Evolutionary conservation across 139 green algal genomes (phyloP).

Genomic region (Chlorella sp.): DNA sequence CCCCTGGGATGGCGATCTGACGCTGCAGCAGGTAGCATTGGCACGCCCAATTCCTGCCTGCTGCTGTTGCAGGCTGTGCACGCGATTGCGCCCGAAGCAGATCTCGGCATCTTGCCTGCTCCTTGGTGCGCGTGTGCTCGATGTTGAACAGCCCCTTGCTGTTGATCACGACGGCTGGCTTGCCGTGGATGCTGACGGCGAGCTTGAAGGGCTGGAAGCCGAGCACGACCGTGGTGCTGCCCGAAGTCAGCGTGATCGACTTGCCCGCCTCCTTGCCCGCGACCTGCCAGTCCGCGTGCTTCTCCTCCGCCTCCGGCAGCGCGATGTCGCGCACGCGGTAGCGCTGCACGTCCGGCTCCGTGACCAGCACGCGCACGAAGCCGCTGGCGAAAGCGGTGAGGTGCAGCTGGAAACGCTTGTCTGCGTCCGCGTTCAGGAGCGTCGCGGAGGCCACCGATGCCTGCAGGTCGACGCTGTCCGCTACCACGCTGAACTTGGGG

Average conservation of each 20-base stretch:
- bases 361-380: conserved; percentile 70
- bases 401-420: conserved; percentile 38
- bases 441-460: conserved; percentile 37
- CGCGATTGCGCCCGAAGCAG: too few relatives aligned
- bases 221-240: conserved; percentile 37
- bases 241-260: conserved; percentile 4
- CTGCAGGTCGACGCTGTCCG: conserved; percentile 42
- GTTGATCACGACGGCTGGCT: conserved; percentile 67
- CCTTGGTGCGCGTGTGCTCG: conserved; percentile 72
- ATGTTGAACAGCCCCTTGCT: conserved; percentile 72
- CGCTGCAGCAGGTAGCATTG: too few relatives aligned
- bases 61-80: too few relatives aligned
- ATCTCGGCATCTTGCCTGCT: too few relatives aligned
- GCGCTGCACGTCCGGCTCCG: conserved; percentile 50
- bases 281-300: conserved; percentile 16
- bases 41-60: too few relatives aligned
- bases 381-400: conserved; percentile 58
- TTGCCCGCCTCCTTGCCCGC: not conserved
- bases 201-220: conserved; percentile 59
- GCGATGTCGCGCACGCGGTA: conserved; percentile 78
- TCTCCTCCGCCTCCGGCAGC: conserved; percentile 30
- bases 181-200: conserved; percentile 32
- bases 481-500: conserved; percentile 45
- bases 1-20: too few relatives aligned
- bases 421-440: conserved; percentile 36